Evolutionary conservation across 148 eudicot species (phyloP).

Genomic region (Chenopodium formosanum): DNA sequence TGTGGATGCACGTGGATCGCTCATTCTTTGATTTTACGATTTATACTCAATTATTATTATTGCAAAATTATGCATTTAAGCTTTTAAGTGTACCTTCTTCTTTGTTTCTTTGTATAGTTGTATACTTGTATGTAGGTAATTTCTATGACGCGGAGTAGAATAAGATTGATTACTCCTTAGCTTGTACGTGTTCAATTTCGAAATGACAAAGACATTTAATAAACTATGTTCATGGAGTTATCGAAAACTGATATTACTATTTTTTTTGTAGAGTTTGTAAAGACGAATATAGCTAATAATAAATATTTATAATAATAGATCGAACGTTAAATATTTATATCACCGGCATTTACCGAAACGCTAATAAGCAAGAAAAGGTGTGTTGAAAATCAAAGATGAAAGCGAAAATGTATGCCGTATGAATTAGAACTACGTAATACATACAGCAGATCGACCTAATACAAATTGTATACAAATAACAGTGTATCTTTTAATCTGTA

Average conservation of each 20-base stretch:
- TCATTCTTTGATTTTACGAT: constrained; percentile 13
- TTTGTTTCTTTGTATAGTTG: neutral
- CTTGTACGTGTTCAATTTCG: neutral
- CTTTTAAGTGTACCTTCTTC: constrained; percentile 8
- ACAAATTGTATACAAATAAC: constrained; percentile 1
- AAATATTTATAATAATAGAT: neutral
- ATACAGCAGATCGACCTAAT: neutral
- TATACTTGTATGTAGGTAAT: neutral
- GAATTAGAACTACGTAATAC: neutral
- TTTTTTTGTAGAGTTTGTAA: neutral
- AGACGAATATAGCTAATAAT: constrained; percentile 16
- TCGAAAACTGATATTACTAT: neutral
- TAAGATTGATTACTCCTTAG: neutral
- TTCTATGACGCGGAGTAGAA: neutral
- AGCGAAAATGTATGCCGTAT: neutral
- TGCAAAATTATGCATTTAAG: constrained; percentile 11
- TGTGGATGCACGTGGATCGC: constrained; percentile 34
- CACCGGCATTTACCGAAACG: neutral
- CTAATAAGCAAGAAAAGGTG: neutral
- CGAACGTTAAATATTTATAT: neutral
- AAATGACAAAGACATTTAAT: neutral
- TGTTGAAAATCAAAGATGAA: neutral
- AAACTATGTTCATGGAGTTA: neutral
- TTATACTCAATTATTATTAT: constrained; percentile 2
- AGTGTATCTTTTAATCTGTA: constrained; percentile 21